Percentiles rank a stretch among this genome's conserved stretches.
Conservation (phyloP, 192 early-diverging fungal species). For the Gryganskiella cystojenkinii region DNA sequence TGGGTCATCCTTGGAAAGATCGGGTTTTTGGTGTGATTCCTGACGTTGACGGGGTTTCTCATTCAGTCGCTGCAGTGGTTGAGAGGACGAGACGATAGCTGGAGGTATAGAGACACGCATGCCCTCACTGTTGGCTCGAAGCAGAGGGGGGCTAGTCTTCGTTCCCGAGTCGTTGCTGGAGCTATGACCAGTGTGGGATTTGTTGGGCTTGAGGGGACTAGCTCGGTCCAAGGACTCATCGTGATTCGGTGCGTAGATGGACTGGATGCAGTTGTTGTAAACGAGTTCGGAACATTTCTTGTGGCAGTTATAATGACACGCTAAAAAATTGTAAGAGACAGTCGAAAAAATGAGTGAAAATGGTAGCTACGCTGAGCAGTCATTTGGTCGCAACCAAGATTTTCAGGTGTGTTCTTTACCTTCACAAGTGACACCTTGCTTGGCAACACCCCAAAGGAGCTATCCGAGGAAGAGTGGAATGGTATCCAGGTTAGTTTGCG, state of each 20-base stretch:
- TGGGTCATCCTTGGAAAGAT: background rate
- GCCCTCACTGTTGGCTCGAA: slow-evolving; percentile 20
- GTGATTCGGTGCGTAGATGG: slow-evolving; percentile 24
- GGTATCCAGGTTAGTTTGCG: background rate
- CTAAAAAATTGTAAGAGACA: background rate
- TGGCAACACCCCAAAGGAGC: slow-evolving; percentile 77
- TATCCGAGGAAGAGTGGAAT: background rate
- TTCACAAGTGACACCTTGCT: slow-evolving; percentile 72
- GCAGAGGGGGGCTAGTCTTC: slow-evolving; percentile 12
- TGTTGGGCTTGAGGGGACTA: background rate
- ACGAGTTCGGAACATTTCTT: slow-evolving; percentile 46
- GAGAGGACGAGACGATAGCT: slow-evolving; percentile 27
- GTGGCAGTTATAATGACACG: slow-evolving; percentile 41
- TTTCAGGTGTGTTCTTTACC: slow-evolving; percentile 35
- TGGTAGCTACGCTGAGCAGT: background rate
- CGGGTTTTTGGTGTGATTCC: background rate
- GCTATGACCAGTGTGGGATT: slow-evolving; percentile 2
- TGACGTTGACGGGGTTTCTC: slow-evolving; percentile 48
- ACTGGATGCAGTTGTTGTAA: slow-evolving; percentile 37
- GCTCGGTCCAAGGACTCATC: slow-evolving; percentile 3
- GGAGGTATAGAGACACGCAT: slow-evolving; percentile 35
- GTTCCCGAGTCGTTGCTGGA: background rate
- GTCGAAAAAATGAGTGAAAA: background rate
- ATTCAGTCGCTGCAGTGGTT: slow-evolving; percentile 37
- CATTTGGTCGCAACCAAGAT: background rate